phyloP scores from a whole-genome alignment of 1,284 basidiomycete genomes.

The Trichosporon asahii region DNA sequence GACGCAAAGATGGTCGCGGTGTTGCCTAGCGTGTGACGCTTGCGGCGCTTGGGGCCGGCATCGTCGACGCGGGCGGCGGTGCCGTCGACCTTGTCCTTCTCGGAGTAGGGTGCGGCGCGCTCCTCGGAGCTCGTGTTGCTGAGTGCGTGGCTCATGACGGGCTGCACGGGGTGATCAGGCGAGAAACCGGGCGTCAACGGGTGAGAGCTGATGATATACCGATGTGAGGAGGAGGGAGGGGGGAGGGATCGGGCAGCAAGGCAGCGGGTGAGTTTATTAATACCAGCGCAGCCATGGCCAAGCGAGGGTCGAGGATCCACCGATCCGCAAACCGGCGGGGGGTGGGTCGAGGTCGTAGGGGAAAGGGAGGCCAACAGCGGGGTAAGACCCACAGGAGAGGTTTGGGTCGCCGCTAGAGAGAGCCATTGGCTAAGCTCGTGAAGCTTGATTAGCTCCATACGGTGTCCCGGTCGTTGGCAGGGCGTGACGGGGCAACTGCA shows the following conservation, averaged over 20 bases:
- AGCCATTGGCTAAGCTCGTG: neutral
- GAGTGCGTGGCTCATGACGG: neutral
- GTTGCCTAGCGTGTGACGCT: neutral
- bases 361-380: neutral
- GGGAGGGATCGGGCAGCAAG: neutral
- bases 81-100: neutral
- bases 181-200: neutral
- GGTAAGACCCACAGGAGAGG: neutral
- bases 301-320: neutral
- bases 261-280: neutral
- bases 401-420: neutral
- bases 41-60: neutral
- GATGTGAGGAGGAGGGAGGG: neutral
- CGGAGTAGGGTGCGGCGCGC: neutral
- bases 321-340: neutral
- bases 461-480: neutral
- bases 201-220: neutral
- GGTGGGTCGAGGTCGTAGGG: neutral
- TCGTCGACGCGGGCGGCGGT: neutral
- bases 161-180: neutral
- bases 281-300: neutral
- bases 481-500: neutral
- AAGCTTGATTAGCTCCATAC: neutral
- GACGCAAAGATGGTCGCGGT: neutral
- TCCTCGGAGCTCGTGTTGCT: neutral